Base-by-base conservation (phyloP, 257 asterid genomes). In the Penstemon eatonii region DNA sequence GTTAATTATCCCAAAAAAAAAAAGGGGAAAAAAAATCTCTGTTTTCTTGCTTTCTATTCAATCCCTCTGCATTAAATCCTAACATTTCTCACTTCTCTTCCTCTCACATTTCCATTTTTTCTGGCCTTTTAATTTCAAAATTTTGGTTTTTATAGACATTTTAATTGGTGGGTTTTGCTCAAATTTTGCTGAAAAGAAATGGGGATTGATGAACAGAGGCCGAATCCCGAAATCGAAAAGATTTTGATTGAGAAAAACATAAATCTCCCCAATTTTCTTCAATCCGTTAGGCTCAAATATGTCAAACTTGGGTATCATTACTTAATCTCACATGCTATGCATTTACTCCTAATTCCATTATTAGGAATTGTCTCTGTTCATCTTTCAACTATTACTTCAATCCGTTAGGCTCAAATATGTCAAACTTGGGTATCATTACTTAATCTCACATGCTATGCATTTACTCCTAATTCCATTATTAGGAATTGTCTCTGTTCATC, bases 271-370 rank as follows among this genome's bases (percentile, higher is more conserved):
- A 68, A 69, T 45, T 75, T 58, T 50, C 79, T 57, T 25, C 60
- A 55, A 6, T 71, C 74, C 0, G 74, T 72, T 3, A 62, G 46
- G 25, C 81, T 76, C 40, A 77, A 77, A 68, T 77, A 77, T 72
- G 81, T 76, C 46, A 76, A 76, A 42, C 75, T 76, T 41, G 81
- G 81, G 5, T 72, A 72, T 49, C 78, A 77, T 51, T 72, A 72
- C 43, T 41, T 72, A 56, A 33, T 77, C 13, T 61, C 68, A 10
- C 37, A 72, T 38, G 78, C 81, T 44, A 67, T 77, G 53, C 67
- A 56, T 50, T 8, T 76, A 43, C 39, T 72, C 7, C 38, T 72
- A 25, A 8, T 65, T 40, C 77, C 72, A 5, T 25, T 65, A 15
- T 4, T 65, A 7, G 38, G 19, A 15, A 18, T 50, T 8, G 9